A percentile compares a stretch with the other conserved stretches of the same genome.
Evolutionary conservation across 805 yeast genomes (phyloP).

Genomic region (Starmerella bombicola): DNA sequence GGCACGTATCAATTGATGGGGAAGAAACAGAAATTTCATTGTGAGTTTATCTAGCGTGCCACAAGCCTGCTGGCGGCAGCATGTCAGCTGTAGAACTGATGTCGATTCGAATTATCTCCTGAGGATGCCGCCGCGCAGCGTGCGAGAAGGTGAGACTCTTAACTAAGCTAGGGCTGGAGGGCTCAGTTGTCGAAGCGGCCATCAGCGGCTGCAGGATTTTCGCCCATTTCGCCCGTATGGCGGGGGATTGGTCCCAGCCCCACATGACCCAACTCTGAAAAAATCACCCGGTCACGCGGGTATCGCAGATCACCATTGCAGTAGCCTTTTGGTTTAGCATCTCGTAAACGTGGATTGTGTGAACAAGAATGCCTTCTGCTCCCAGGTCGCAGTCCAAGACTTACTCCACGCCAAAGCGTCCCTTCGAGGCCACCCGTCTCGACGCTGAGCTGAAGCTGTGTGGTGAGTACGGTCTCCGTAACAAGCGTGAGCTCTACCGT

Average conservation of each 20-base stretch:
- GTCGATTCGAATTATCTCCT: no score
- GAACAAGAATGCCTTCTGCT: constrained; percentile 26
- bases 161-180: no score
- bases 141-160: no score
- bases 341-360: constrained; percentile 15
- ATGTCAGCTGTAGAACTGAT: no score
- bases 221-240: background rate
- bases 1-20: no score
- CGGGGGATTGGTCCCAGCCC: background rate
- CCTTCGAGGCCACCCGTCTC: constrained; percentile 98
- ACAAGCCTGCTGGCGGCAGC: no score
- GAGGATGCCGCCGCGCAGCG: no score
- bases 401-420: constrained; percentile 98
- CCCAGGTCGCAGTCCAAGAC: constrained; percentile 99
- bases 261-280: constrained; percentile 6
- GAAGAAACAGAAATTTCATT: no score
- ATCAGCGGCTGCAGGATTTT: no score
- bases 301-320: background rate
- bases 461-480: constrained; percentile 99
- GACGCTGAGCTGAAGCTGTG: constrained; percentile 98
- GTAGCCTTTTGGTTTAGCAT: constrained; percentile 5
- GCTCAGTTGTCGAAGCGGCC: no score
- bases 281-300: constrained; percentile 11
- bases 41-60: no score
- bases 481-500: constrained; percentile 99